These are phyloP conservation scores for Colletotrichum zoysiae DNA, from an alignment of 2,329 filamentous ascomycete species.

Conservation along the genomic window DNA sequence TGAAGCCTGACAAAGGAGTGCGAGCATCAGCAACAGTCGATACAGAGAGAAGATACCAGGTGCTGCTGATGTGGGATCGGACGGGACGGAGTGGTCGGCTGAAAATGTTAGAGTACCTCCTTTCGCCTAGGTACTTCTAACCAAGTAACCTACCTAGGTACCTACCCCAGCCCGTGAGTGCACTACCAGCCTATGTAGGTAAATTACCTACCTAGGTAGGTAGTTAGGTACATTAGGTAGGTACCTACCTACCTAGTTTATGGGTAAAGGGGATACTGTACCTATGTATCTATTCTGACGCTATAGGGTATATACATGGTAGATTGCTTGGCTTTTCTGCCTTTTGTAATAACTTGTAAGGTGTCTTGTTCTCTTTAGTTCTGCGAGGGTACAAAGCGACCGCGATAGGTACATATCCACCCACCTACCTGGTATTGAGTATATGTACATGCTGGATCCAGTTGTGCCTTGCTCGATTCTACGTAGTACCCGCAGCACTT, in stretches of 20 bases:
- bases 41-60: conserved; percentile 23
- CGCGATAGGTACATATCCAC: conserved; percentile 11
- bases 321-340: conserved; percentile 24
- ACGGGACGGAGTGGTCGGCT: conserved; percentile 24
- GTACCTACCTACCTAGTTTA: no score
- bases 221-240: background rate
- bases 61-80: conserved; percentile 35
- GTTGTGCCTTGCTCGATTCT: background rate
- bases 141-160: background rate
- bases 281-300: background rate
- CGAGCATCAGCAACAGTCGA: conserved; percentile 16
- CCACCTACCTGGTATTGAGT: no score
- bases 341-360: background rate
- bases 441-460: background rate
- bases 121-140: background rate
- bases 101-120: conserved; percentile 25
- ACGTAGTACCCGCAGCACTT: conserved; percentile 19
- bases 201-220: no score
- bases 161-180: background rate
- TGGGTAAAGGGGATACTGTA: background rate
- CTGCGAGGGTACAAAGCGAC: background rate
- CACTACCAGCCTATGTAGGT: background rate
- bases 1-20: conserved; percentile 8
- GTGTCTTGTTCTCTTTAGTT: conserved; percentile 8
- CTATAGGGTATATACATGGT: background rate